These are phyloP conservation scores for Phytophthora vignae DNA, from an alignment of 352 stramenopile species.

Conservation along the genomic window DNA sequence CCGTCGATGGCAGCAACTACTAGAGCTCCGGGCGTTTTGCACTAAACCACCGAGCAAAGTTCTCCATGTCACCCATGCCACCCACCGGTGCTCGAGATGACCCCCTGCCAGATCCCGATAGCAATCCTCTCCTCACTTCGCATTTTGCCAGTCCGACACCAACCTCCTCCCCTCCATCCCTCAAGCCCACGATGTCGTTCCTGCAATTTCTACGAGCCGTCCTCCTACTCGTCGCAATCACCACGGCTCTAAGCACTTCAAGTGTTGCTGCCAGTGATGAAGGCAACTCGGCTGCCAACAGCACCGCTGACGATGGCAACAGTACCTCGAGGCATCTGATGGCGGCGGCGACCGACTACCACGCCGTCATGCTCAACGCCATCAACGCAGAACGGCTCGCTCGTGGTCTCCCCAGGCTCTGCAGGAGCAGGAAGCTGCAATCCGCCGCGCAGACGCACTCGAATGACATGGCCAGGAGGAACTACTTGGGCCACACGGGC, in stretches of 20 bases:
- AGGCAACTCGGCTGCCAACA: constrained; percentile 7
- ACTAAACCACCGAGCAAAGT: constrained; percentile 11
- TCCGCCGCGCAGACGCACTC: constrained; percentile 39
- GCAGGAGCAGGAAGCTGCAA: constrained; percentile 51
- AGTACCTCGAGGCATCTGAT: constrained; percentile 12
- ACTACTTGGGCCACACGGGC: constrained; percentile 57
- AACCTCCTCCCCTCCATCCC: constrained; percentile 1
- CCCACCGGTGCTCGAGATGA: not conserved
- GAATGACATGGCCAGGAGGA: constrained; percentile 54
- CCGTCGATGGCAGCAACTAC: constrained; percentile 1
- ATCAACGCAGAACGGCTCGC: constrained; percentile 58
- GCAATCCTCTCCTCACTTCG: constrained; percentile 20
- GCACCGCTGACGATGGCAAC: not conserved
- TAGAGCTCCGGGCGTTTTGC: constrained; percentile 6
- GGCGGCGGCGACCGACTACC: constrained; percentile 25
- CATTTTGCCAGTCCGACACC: constrained; percentile 17
- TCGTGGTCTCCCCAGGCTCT: constrained; percentile 43
- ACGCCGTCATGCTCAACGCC: constrained; percentile 45
- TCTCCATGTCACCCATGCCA: constrained; percentile 11
- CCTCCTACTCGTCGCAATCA: constrained; percentile 14
- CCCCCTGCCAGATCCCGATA: not conserved
- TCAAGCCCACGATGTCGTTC: constrained; percentile 25
- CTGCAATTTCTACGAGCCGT: constrained; percentile 11
- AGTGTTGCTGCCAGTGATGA: constrained; percentile 11
- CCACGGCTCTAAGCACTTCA: constrained; percentile 4